Base-by-base conservation (phyloP, 2,329 filamentous ascomycete genomes). In the Aspergillus sp. region DNA sequence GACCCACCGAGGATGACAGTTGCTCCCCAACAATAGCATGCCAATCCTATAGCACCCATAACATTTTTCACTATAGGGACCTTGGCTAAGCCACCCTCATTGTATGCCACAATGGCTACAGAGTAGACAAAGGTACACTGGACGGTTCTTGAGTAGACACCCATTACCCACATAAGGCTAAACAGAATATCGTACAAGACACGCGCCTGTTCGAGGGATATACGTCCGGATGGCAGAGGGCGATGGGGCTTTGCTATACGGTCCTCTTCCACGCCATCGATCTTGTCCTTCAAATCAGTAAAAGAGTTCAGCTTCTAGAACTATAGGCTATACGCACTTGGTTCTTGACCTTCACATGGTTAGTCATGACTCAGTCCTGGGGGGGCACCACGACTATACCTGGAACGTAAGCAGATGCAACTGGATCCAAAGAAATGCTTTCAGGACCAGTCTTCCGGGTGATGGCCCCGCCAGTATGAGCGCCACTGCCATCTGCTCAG, bases 201-300 rank as follows among this genome's bases (percentile, higher is more conserved):
- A n/a, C n/a, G n/a, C 13, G 45, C 45, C 7, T 17, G 19, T 36
- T 20, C 31, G 16, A 36, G 45, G 16, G 45, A 47, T 17, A 47
- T 47, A 29, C 23, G 23, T 6, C 45, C 45, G 13, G 45, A 47
- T 47, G 45, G 45, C 19, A 47, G 31, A 6, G 45, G 45, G 19
- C 45, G 25, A 47, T 47, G 45, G 4, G 45, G 5, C 21, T 47
- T 47, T 34, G 45, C 45, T 17, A 47, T 21, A 34, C 45, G 32
- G 45, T 47, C 45, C 34, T 47, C 45, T 20, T 47, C 45, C 31
- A 47, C 45, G 45, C 45, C 45, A 29, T 47, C 31, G 31, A 47
- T 47, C 45, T 47, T 16, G n/a, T 36, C 32, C 13, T 31, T 17
- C 45, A 31, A 9, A 16, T 25, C 23, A 25, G 9, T 36, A n/a